phyloP scores from a whole-genome alignment of 2,329 filamentous ascomycete species.

The Zasmidium angulare region DNA sequence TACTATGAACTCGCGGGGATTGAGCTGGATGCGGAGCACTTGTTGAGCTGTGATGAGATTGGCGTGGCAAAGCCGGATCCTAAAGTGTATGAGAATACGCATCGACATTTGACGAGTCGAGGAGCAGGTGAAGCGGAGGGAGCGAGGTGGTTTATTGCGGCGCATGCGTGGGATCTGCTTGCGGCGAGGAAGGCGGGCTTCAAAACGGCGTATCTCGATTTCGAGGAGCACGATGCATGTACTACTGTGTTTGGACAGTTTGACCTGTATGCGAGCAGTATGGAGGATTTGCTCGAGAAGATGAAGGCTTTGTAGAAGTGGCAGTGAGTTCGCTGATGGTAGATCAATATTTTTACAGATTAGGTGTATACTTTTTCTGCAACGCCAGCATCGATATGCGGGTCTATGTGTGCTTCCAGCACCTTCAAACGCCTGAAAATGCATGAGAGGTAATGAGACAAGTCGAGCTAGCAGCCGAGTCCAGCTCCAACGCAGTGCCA shows the following conservation, averaged over 20 bases:
- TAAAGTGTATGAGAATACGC: slow-evolving; percentile 28
- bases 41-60: slow-evolving; percentile 32
- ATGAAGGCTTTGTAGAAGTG: slow-evolving; percentile 19
- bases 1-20: slow-evolving; percentile 31
- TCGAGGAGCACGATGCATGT: slow-evolving; percentile 32
- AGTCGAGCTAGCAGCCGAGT: not conserved
- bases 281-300: slow-evolving; percentile 31
- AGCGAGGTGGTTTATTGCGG: slow-evolving; percentile 33
- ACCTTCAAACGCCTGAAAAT: too few relatives aligned
- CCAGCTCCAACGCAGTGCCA: not conserved
- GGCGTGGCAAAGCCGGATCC: slow-evolving; percentile 31
- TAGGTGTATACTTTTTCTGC: not conserved
- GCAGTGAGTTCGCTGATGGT: too few relatives aligned
- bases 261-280: slow-evolving; percentile 29
- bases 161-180: slow-evolving; percentile 32
- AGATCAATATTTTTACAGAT: not conserved
- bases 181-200: slow-evolving; percentile 33
- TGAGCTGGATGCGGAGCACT: slow-evolving; percentile 27
- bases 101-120: slow-evolving; percentile 23
- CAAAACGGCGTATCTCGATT: slow-evolving; percentile 31
- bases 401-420: not conserved
- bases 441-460: too few relatives aligned
- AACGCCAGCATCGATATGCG: not conserved
- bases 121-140: slow-evolving; percentile 26
- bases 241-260: slow-evolving; percentile 33